Percentiles rank a stretch among this genome's conserved stretches.
Evolutionary conservation across 2,329 filamentous ascomycete species (phyloP).

Genomic region (Ambrosiella xylebori): DNA sequence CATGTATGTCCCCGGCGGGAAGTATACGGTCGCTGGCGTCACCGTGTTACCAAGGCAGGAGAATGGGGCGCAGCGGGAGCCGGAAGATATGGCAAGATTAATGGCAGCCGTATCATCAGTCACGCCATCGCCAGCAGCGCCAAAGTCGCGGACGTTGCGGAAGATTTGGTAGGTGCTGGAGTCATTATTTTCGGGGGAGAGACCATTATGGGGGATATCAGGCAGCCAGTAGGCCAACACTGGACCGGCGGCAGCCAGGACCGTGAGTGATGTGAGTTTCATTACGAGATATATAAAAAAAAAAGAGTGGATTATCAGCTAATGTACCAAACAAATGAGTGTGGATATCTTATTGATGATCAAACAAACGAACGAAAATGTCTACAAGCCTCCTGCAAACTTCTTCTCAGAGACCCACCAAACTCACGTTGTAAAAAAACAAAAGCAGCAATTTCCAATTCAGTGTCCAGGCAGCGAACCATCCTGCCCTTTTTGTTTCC

Average conservation of each 20-base stretch:
- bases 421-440: too few relatives aligned
- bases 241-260: neutral
- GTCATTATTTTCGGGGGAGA: slow-evolving; percentile 28
- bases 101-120: slow-evolving; percentile 23
- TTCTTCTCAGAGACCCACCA: too few relatives aligned
- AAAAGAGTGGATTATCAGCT: neutral
- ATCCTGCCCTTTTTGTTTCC: too few relatives aligned
- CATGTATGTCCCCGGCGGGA: slow-evolving; percentile 42
- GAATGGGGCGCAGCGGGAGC: slow-evolving; percentile 25
- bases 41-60: slow-evolving; percentile 17
- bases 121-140: slow-evolving; percentile 23
- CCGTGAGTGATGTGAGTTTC: neutral
- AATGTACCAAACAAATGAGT: too few relatives aligned
- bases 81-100: slow-evolving; percentile 22
- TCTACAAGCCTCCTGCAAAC: too few relatives aligned
- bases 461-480: too few relatives aligned
- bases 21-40: slow-evolving; percentile 23
- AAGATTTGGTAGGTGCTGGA: slow-evolving; percentile 26
- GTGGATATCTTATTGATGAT: too few relatives aligned
- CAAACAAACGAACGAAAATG: too few relatives aligned
- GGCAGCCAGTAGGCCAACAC: slow-evolving; percentile 26
- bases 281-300: slow-evolving; percentile 1
- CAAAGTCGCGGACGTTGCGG: slow-evolving; percentile 30
- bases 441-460: too few relatives aligned
- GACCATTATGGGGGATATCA: slow-evolving; percentile 28